Base-by-base conservation (phyloP, 1,284 basidiomycete genomes). In the Moniliophthora roreri region DNA sequence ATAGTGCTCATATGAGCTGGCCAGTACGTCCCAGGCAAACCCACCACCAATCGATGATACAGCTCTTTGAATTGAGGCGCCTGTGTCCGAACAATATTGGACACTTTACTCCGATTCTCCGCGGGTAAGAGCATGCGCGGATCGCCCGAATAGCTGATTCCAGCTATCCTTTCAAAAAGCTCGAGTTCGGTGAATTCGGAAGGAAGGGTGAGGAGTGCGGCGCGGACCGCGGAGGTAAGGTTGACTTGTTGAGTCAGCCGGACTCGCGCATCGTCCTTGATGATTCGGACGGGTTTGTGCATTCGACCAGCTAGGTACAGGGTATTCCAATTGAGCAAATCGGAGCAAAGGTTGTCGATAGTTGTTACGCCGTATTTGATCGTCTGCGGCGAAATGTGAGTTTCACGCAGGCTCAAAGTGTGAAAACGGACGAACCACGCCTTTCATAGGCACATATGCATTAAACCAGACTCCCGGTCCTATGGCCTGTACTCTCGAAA, bases 321-420 rank as follows among this genome's bases (percentile, higher is more conserved):
- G 16, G 93, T 87, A 41, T 87, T 82, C 96, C 97, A 99, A 63
- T 93, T 91, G 39, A 95, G 78, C 38, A 99, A 75, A 67, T 99
- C 97, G 1, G 85, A 80, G 61, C 91, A 93, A 26, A 99, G 80
- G 53, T 87, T 88, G 62, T 96, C 91, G 7, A 97, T 82, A 0
- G 92, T 93, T 32, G 96, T 95, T 23, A 98, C 87, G n/a, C 96
- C 96, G 68, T 99, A 99, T 73, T 99, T 99, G 73, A 98, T 91
- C 48, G 82, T 87, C 91, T 97, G 64, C 1, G 39, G 42, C 24
- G 28, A 42, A 57, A 20, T 11, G 50, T 53, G 20, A 54, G 52
- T 16, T 54, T 60, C 18, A 57, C 50, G 16, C 38, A 41, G 32
- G 26, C 49, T 55, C 62, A 48, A 28, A 40, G 45, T 28, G 37